phyloP scores from a whole-genome alignment of 352 stramenopile species.

The Pythium oligandrum region DNA sequence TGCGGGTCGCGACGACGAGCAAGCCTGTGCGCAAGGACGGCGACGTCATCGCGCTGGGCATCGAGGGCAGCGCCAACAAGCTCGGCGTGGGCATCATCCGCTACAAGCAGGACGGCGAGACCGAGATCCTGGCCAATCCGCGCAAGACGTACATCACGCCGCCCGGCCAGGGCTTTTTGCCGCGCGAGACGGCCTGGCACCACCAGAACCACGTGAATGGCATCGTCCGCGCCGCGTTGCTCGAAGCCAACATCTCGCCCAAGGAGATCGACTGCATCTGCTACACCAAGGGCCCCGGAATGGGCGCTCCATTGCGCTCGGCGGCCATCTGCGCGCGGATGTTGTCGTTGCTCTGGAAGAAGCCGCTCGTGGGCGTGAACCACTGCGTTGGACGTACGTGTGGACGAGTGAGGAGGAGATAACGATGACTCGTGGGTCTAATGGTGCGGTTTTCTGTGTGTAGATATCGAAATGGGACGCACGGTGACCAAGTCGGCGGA shows the following conservation, averaged over 20 bases:
- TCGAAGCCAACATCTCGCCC: conserved; percentile 85
- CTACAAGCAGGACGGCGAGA: conserved; percentile 67
- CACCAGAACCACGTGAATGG: conserved; percentile 97
- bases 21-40: conserved; percentile 50
- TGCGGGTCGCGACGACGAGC: conserved; percentile 12
- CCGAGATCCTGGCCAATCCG: conserved; percentile 96
- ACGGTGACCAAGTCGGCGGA: conserved; percentile 93
- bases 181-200: conserved; percentile 98
- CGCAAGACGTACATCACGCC: conserved; percentile 99
- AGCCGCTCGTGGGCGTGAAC: conserved; percentile 97
- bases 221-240: conserved; percentile 93
- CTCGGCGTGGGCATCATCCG: conserved; percentile 87
- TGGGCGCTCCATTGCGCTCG: conserved; percentile 97
- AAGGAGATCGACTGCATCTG: conserved; percentile 92
- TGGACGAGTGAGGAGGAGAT: background rate
- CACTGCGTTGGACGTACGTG: conserved; percentile 96
- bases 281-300: conserved; percentile 96
- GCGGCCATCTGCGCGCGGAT: conserved; percentile 94
- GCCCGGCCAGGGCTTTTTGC: conserved; percentile 96
- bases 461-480: conserved; percentile 99
- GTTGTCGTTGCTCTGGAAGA: conserved; percentile 93
- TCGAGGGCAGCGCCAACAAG: conserved; percentile 99
- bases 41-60: conserved; percentile 92
- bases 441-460: background rate
- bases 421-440: background rate